Conservation (phyloP, 1,139 yeast genomes). For the Zygoascus sp. region DNA sequence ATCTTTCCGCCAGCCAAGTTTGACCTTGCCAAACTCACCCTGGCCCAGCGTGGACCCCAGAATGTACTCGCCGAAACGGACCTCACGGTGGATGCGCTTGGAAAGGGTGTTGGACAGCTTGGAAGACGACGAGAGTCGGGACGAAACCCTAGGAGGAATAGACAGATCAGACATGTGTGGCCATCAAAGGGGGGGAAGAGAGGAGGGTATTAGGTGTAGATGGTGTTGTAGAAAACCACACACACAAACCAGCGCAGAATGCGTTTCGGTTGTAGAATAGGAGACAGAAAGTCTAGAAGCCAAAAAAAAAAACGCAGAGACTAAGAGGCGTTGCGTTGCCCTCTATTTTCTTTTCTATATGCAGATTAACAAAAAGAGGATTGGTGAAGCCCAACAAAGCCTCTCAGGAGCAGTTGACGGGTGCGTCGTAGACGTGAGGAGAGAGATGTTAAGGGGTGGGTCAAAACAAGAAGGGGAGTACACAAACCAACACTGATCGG, state of each 20-base stretch:
- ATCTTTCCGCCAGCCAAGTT: slow-evolving; percentile 92
- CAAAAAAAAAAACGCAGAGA: background rate
- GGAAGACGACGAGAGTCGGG: slow-evolving; percentile 28
- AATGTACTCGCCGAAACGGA: slow-evolving; percentile 77
- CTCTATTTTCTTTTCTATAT: no score
- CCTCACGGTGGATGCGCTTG: slow-evolving; percentile 31
- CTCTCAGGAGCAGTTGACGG: background rate
- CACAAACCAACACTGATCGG: background rate
- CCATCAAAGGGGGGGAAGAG: background rate
- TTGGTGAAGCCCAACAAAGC: background rate
- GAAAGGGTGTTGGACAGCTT: slow-evolving; percentile 26
- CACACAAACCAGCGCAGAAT: no score
- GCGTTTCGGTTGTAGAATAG: background rate
- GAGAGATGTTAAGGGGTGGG: background rate
- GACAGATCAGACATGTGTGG: slow-evolving; percentile 16
- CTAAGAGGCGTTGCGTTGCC: no score
- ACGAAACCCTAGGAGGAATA: slow-evolving; percentile 27
- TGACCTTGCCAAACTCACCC: slow-evolving; percentile 97
- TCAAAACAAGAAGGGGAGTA: background rate
- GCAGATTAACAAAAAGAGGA: background rate
- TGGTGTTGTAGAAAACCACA: no score
- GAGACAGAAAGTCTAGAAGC: background rate
- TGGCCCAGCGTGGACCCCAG: slow-evolving; percentile 95
- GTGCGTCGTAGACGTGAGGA: background rate
- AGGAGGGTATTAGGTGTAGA: background rate